phyloP scores from a whole-genome alignment of 495 filamentous ascomycete genomes.

The Saxophila tyrrhenica region DNA sequence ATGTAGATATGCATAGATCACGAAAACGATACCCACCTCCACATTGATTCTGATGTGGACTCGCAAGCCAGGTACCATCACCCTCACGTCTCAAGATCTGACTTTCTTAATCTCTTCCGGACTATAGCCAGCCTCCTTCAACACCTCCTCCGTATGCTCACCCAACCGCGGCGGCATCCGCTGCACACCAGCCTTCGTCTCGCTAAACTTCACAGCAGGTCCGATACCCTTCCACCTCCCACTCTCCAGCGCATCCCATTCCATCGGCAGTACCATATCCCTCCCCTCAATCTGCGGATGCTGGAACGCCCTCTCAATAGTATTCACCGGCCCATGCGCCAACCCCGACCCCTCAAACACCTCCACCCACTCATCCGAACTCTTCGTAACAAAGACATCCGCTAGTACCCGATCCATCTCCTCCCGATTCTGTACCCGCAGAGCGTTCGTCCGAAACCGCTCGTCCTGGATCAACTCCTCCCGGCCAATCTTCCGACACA shows the following conservation, averaged over 20 bases:
- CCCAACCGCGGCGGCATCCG: conserved; percentile 25
- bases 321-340: conserved; percentile 28
- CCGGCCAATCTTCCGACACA: conserved; percentile 22
- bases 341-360: conserved; percentile 27
- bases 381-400: conserved; percentile 24
- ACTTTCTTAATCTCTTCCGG: conserved; percentile 18
- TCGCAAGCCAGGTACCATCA: too few relatives aligned
- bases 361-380: conserved; percentile 25
- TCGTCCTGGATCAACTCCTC: conserved; percentile 22
- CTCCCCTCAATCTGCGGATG: conserved; percentile 26
- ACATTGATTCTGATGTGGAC: too few relatives aligned
- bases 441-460: conserved; percentile 25
- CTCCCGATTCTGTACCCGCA: conserved; percentile 25
- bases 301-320: conserved; percentile 26
- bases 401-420: conserved; percentile 26
- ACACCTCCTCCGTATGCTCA: conserved; percentile 26
- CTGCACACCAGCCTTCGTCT: conserved; percentile 22
- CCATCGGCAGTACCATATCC: conserved; percentile 23
- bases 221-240: conserved; percentile 26
- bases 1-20: background rate
- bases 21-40: background rate
- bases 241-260: conserved; percentile 21
- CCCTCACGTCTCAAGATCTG: too few relatives aligned
- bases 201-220: conserved; percentile 27
- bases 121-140: conserved; percentile 23